phyloP scores from a whole-genome alignment of 345 rosid genomes.

The Gossypium arboreum region DNA sequence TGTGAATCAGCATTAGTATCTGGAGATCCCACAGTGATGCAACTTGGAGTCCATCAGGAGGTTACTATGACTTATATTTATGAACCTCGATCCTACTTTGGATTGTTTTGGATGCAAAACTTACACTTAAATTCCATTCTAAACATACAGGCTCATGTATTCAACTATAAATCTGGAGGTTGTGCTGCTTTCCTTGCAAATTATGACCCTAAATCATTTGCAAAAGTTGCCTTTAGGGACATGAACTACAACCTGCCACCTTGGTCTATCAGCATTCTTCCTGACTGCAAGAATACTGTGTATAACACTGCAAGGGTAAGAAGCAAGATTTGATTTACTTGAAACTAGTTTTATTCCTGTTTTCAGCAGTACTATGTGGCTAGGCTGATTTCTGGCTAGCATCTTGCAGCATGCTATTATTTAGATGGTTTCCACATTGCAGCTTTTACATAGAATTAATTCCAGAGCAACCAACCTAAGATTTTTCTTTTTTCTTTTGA shows the following conservation, averaged over 20 bases:
- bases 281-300: slow-evolving; percentile 95
- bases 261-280: slow-evolving; percentile 98
- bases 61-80: slow-evolving; percentile 30
- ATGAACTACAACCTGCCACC: slow-evolving; percentile 94
- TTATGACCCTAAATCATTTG: slow-evolving; percentile 56
- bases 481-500: background rate
- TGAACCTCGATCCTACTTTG: background rate
- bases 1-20: slow-evolving; percentile 85
- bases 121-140: background rate
- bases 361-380: background rate
- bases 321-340: slow-evolving; percentile 1
- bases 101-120: background rate
- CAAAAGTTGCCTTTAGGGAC: slow-evolving; percentile 69
- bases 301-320: slow-evolving; percentile 98
- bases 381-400: background rate
- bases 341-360: background rate
- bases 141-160: slow-evolving; percentile 73
- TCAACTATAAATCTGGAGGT: slow-evolving; percentile 65
- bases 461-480: background rate
- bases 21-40: slow-evolving; percentile 54
- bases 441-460: background rate
- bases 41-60: slow-evolving; percentile 89
- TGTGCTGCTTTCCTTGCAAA: slow-evolving; percentile 98
- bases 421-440: background rate
- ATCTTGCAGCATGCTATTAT: background rate